These are phyloP conservation scores for Pilasporangium apinafurcum DNA, from an alignment of 352 stramenopile species.

Conservation along the genomic window DNA sequence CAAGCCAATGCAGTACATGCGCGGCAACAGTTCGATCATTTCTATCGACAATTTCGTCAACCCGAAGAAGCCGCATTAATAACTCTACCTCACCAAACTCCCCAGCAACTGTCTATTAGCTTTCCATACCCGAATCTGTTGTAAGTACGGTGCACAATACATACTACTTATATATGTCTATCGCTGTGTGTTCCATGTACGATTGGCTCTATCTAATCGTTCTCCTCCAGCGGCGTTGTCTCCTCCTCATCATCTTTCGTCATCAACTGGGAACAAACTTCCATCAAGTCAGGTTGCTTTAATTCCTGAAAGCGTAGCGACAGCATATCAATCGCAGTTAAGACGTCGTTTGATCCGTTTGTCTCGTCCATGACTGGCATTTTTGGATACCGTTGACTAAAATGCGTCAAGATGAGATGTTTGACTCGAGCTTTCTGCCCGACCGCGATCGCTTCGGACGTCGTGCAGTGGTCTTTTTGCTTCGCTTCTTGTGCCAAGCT, in stretches of 20 bases:
- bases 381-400: conserved; percentile 86
- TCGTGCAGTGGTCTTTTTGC: conserved; percentile 94
- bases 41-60: conserved; percentile 8
- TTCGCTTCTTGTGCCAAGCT: conserved; percentile 89
- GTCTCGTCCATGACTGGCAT: conserved; percentile 39
- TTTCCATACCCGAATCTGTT: conserved; percentile 9
- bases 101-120: conserved; percentile 7
- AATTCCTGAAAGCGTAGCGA: conserved; percentile 62
- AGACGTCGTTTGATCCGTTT: conserved; percentile 27
- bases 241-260: conserved; percentile 30
- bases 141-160: too few species aligned
- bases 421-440: conserved; percentile 71
- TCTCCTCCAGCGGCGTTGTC: conserved; percentile 1
- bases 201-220: neutral
- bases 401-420: conserved; percentile 94
- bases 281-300: conserved; percentile 51
- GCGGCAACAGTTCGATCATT: conserved; percentile 31
- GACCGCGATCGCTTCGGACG: conserved; percentile 88
- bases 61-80: neutral
- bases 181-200: too few species aligned
- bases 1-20: conserved; percentile 39
- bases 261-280: conserved; percentile 59
- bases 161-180: too few species aligned
- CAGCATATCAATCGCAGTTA: conserved; percentile 74
- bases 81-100: neutral